Evolutionary conservation across 2,329 filamentous ascomycete genomes (phyloP), one percentile per base, ranked within the genome.

Genomic region (Ophiognomonia clavigignenti-juglandacearum): DNA sequence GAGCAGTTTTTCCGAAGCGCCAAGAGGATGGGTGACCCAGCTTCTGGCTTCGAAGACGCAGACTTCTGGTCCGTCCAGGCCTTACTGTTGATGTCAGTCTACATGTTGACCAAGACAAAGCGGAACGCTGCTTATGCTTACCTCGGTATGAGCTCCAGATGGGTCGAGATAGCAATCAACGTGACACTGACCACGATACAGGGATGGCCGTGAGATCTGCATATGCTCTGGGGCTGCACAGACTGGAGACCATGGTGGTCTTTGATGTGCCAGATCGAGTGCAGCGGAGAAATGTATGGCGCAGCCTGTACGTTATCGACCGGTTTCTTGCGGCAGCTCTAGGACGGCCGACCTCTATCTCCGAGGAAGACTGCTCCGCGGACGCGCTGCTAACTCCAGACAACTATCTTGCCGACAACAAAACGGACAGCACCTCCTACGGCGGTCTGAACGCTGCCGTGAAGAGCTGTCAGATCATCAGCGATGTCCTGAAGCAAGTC

Each of bases 61-160:
- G 76, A 82, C 46, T 76, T 85, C 48, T 83, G 80, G 77, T 79
- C 78, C 11, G 72, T 86, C 39, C 81, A 85, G 57, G 79, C 80
- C 2, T 64, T 85, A 36, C 64, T 78, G 1, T 63, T 86, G 29
- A 84, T 85, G 75, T 72, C 81, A 0, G 61, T 84, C 2, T 86
- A 84, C 56, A 80, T 77, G 73, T 63, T 86, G 14, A 70, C 74
- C 3, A 71, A 80, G 13, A 80, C 80, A 1, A 82, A 77, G 59
- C 69, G 79, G 14, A 85, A 85, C 54, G 75, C 78, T 5, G 78
- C 83, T 0, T 83, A 82, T 62, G 71, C 73, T 14, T 80, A 83
- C 49, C 71, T 78, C 39, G 81, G 82, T 74, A 64, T 62, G 67
- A 53, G n/a, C n/a, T 18, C n/a, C 39, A 16, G 14, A 16, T 19